Conservation (phyloP, 768 basidiomycete genomes). For the Cubamyces lactineus region DNA sequence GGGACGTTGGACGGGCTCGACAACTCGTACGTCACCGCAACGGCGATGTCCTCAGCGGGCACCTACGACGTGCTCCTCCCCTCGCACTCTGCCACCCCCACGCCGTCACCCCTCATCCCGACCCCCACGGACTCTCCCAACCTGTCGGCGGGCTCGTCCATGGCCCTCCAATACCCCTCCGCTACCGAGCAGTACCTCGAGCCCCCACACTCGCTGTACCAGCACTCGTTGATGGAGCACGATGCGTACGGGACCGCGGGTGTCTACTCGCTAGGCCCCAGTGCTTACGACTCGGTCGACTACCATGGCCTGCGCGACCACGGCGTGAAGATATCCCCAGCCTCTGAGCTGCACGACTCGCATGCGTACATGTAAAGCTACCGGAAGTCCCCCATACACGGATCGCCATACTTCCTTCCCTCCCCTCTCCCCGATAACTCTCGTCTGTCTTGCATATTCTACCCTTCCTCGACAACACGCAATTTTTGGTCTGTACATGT, state of each 20-base stretch:
- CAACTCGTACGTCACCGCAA: conserved; percentile 10
- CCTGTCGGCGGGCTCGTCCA: neutral
- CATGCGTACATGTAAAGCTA: conserved; percentile 9
- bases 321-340: conserved; percentile 9
- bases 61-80: conserved; percentile 17
- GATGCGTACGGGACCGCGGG: neutral
- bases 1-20: conserved; percentile 3
- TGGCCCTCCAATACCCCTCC: conserved; percentile 13
- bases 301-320: conserved; percentile 39
- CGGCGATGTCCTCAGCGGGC: neutral
- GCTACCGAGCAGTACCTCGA: conserved; percentile 15
- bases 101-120: conserved; percentile 15
- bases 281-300: conserved; percentile 35
- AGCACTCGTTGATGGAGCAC: neutral
- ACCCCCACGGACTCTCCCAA: conserved; percentile 20
- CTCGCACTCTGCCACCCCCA: conserved; percentile 14
- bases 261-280: neutral
- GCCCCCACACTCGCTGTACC: conserved; percentile 16
- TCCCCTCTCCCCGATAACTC: neutral
- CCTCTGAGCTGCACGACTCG: conserved; percentile 16
- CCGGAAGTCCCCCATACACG: neutral
- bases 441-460: neutral
- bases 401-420: neutral
- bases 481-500: conserved; percentile 19
- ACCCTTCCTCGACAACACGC: neutral